Conservation (phyloP, 2,329 filamentous ascomycete species). For the Pseudohalonectria lignicola region DNA sequence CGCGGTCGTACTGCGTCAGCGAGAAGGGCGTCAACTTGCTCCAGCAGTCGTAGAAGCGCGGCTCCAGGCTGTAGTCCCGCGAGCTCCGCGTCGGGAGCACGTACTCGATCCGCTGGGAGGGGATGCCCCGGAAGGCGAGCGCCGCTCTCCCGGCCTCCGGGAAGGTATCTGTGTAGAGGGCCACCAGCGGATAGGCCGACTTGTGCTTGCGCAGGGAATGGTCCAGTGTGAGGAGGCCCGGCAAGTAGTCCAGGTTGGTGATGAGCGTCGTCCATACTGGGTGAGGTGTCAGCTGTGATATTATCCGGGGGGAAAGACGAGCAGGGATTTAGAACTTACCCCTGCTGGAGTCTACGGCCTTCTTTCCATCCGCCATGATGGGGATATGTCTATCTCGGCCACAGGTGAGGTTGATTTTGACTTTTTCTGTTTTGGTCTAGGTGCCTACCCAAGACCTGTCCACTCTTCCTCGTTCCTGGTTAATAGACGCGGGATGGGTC, state of each 20-base stretch:
- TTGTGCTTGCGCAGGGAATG: constrained; percentile 56
- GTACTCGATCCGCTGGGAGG: constrained; percentile 59
- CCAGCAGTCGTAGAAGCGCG: constrained; percentile 85
- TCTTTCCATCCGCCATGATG: constrained; percentile 22
- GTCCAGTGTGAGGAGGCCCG: constrained; percentile 72
- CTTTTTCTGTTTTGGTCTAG: too few relatives aligned
- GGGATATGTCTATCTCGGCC: too few relatives aligned
- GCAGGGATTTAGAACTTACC: too few relatives aligned
- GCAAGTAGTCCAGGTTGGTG: constrained; percentile 72
- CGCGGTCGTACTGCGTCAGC: constrained; percentile 63
- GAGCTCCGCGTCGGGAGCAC: constrained; percentile 54
- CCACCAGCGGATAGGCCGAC: constrained; percentile 68
- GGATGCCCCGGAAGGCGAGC: constrained; percentile 58
- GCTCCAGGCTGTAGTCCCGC: constrained; percentile 61
- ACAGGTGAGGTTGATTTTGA: too few relatives aligned
- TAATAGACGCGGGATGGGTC: too few relatives aligned
- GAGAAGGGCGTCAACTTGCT: constrained; percentile 74
- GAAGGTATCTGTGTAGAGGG: constrained; percentile 72
- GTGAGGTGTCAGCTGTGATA: too few relatives aligned
- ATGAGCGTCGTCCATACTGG: constrained; percentile 87
- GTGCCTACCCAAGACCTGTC: too few relatives aligned
- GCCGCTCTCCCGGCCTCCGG: constrained; percentile 57
- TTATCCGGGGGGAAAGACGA: too few relatives aligned
- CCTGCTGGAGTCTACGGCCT: constrained; percentile 18
- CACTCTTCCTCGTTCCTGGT: too few relatives aligned